A percentile compares a stretch with the other conserved stretches of the same genome.
Conservation (phyloP, 2,329 filamentous ascomycete species). For the Emergomyces orientalis region DNA sequence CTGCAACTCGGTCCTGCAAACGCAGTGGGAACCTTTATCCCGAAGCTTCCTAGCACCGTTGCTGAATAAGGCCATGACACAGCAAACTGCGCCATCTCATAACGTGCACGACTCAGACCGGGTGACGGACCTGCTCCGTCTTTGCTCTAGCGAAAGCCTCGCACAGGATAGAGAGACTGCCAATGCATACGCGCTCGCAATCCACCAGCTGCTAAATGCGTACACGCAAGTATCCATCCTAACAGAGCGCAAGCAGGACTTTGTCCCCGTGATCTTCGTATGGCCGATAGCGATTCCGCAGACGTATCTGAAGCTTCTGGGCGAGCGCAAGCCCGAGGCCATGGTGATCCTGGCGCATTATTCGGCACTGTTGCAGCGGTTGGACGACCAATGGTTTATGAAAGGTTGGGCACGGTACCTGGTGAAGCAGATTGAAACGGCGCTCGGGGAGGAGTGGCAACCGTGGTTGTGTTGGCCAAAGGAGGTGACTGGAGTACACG, state of each 20-base stretch:
- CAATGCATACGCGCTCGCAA: conserved; percentile 22
- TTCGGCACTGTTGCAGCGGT: conserved; percentile 22
- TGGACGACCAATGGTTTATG: conserved; percentile 24
- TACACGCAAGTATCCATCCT: conserved; percentile 24
- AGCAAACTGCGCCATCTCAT: conserved; percentile 22
- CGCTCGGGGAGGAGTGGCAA: conserved; percentile 22
- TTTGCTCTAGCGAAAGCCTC: conserved; percentile 16
- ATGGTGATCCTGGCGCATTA: conserved; percentile 26
- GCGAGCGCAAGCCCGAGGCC: conserved; percentile 23
- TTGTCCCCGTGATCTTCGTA: conserved; percentile 23
- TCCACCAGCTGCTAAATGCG: conserved; percentile 24
- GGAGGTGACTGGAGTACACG: conserved; percentile 9
- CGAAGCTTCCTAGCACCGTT: conserved; percentile 23
- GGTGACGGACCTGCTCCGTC: conserved; percentile 22
- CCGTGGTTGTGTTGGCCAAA: conserved; percentile 23
- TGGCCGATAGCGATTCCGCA: conserved; percentile 24
- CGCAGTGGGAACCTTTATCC: conserved; percentile 21
- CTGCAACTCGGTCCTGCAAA: conserved; percentile 24
- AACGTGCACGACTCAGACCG: conserved; percentile 19
- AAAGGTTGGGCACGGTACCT: conserved; percentile 23
- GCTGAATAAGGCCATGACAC: conserved; percentile 22
- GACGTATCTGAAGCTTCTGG: conserved; percentile 21
- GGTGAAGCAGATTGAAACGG: conserved; percentile 21
- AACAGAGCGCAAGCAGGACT: conserved; percentile 18
- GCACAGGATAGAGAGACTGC: conserved; percentile 19